Evolutionary conservation across 257 asterid genomes (phyloP).

Genomic region (Parsonsia alboflavescens): DNA sequence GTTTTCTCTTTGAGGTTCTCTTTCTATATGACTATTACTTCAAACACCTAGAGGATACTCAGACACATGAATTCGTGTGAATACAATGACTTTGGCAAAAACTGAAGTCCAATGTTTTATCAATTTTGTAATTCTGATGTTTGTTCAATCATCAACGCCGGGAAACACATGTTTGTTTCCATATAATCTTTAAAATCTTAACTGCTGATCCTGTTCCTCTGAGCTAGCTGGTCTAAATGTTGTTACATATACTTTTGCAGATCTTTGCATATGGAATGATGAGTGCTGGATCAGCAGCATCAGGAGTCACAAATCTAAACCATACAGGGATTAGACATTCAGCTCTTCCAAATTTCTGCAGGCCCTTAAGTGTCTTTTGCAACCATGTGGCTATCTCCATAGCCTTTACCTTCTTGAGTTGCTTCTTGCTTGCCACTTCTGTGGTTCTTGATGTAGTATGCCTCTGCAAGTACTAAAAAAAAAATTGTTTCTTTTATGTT

Average conservation of each 20-base stretch:
- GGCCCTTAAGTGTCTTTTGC: constrained; percentile 61
- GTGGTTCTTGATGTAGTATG: constrained; percentile 63
- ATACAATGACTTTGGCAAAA: not conserved
- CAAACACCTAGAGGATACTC: too few relatives aligned
- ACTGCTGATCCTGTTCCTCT: not conserved
- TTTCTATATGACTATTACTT: too few relatives aligned
- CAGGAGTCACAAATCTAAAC: constrained; percentile 76
- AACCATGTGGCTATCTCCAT: constrained; percentile 67
- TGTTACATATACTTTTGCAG: constrained; percentile 23
- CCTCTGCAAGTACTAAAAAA: constrained; percentile 33
- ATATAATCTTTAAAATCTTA: too few relatives aligned
- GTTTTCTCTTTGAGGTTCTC: too few relatives aligned
- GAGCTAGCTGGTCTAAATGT: not conserved
- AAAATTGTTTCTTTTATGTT: not conserved
- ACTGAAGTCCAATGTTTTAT: too few relatives aligned
- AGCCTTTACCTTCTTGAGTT: constrained; percentile 58
- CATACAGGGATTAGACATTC: constrained; percentile 73
- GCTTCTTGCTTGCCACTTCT: constrained; percentile 56
- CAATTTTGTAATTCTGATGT: too few relatives aligned
- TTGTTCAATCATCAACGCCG: too few relatives aligned
- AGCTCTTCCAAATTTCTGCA: constrained; percentile 81
- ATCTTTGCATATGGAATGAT: constrained; percentile 66
- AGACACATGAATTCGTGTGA: too few relatives aligned
- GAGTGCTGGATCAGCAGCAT: constrained; percentile 92
- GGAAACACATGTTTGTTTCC: too few relatives aligned